Base-by-base conservation (phyloP, 1,284 basidiomycete species). In the Malassezia sympodialis region DNA sequence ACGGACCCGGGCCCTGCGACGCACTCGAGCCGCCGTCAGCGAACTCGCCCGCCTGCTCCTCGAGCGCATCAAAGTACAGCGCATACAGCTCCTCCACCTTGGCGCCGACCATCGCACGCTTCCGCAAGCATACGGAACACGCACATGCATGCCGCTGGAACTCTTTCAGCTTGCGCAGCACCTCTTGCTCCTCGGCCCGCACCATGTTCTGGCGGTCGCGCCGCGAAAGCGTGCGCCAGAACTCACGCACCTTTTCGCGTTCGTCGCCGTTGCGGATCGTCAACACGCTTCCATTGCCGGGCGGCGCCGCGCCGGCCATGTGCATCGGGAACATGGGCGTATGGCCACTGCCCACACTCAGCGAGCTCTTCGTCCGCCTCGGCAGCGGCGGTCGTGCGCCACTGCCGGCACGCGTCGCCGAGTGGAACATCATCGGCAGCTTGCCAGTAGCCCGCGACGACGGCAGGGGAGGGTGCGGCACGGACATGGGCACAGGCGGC, bases 81-180 rank as follows among this genome's bases (percentile, higher is more conserved):
- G 94, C 90, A 81, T 98, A 96, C 78, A 96, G 84, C 79, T 90
- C 88, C 80, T 96, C 89, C 76, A 98, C 84, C 81, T 98, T 93
- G 79, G 90, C 88, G 81, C 96, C 94, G 79, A 98, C 96, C 68
- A 91, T 90, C 79, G 86, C 84, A 66, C 88, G 89, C 81, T 98
- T 98, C 72, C 93, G 80, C 35, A 90, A 89, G 77, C 93, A 98
- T 31, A 98, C 91, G 19, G 90, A 90, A 78, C 93, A 98, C 62
- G 83, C 84, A 76, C 93, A 98, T 61, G 83, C 85, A 75, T 94
- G 90, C 73, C 88, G 88, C 81, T 94, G 90, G 80, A 94, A 90
- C 76, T 94, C 93, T 80, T 96, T 96, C 90, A 98, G 96, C 83
- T 94, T 96, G 76, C 83, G 83, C 59, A 96, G 78, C 26, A 98